Conservation (phyloP, 1,139 yeast species). For the Keqinozyma sinolaborantium region DNA sequence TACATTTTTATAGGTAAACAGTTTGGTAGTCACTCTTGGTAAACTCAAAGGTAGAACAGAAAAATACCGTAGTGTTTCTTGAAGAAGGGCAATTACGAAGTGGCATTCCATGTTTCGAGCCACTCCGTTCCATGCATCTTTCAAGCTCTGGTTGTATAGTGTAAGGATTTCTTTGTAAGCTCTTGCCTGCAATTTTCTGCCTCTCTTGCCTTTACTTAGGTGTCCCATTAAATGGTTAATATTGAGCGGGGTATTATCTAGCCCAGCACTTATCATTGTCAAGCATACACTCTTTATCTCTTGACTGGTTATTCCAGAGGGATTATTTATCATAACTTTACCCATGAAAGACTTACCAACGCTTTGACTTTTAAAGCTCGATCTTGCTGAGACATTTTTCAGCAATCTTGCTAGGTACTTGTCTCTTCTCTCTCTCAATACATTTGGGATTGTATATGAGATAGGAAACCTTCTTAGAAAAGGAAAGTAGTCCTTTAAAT, state of each 20-base stretch:
- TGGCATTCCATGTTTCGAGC: conserved; percentile 33
- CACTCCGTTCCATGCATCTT: conserved; percentile 48
- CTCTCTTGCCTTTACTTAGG: conserved; percentile 45
- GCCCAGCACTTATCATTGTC: conserved; percentile 77
- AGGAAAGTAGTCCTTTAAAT: conserved; percentile 62
- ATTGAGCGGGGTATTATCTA: conserved; percentile 69
- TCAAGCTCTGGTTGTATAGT: conserved; percentile 19
- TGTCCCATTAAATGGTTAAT: conserved; percentile 62
- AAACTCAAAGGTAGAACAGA: conserved; percentile 66
- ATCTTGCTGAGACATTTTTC: not conserved
- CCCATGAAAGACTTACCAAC: not conserved
- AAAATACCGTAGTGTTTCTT: conserved; percentile 60
- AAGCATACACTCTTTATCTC: conserved; percentile 64
- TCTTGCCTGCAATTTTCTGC: conserved; percentile 39
- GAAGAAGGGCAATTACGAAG: conserved; percentile 54
- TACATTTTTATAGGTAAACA: conserved; percentile 33
- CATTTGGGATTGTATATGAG: conserved; percentile 6
- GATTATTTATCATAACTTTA: conserved; percentile 10
- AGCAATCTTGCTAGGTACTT: conserved; percentile 46
- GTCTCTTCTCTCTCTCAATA: conserved; percentile 47
- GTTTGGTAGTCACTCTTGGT: conserved; percentile 58
- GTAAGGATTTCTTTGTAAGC: conserved; percentile 34
- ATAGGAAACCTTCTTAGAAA: conserved; percentile 33
- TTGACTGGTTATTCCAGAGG: conserved; percentile 14
- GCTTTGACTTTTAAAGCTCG: not conserved